Base-by-base conservation (phyloP, 228 moss, liverwort and hornwort genomes). In the Sphagnum fallax region DNA sequence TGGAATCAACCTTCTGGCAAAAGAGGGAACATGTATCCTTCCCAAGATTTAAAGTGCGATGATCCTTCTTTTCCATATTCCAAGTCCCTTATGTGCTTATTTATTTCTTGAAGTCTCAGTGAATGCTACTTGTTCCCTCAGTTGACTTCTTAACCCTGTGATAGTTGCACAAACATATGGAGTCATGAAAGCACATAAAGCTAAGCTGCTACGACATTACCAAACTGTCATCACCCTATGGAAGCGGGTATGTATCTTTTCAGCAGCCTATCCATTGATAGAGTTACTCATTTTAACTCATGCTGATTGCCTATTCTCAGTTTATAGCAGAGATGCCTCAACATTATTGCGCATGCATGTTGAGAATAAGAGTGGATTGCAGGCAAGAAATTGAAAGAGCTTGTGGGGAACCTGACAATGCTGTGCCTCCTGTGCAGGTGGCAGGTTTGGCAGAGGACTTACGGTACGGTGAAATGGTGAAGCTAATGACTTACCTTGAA, bases 21-120 rank as follows among this genome's bases (percentile, higher is more conserved):
- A 87, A 76, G 97, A 97, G 76, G 79, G 80, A 70, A 92, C 92
- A 68, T 85, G 92, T 92, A 89, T 87, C 75, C 65, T 58, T 77
- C 73, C 80, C 76, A 72, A 80, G 74, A 49, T 53, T 70, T 50
- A 51, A 72, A 59, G 70, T 16, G 52, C 76, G 87, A 83, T 66
- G 81, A 72, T 67, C 55, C 55, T 8, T 8, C 4, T 55, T 55
- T 55, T 55, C 55, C 32, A 32, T 32, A 32, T 32, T 32, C 32
- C 2, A 32, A 32, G 32, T 32, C 32, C 32, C 32, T 32, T 32
- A 32, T 32, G 32, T 32, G 32, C 32, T 32, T 32, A 32, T 32
- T 32, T 32, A 32, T 32, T 32, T 32, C 2, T 32, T 1, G 32
- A 32, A 32, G 32, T 32, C 32, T 32, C 32, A 32, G 32, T 32